Conservation (phyloP, 2,329 filamentous ascomycete species). For the Lojkania enalia region DNA sequence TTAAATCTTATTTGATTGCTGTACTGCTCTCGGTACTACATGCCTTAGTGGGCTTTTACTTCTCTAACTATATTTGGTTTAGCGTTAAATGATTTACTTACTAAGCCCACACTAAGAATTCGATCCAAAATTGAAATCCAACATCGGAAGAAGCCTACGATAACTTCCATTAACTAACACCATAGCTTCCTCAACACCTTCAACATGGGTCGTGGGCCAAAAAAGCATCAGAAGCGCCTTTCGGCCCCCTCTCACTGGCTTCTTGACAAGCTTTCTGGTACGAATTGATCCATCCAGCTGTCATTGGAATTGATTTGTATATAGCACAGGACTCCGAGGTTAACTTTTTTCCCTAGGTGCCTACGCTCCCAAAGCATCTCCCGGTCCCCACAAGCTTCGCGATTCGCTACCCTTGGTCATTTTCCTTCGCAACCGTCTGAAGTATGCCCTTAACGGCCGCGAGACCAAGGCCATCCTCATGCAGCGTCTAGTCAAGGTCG, state of each 20-base stretch:
- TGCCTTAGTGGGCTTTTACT: too few species aligned
- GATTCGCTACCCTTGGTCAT: constrained; percentile 99
- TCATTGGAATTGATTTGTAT: constrained; percentile 9
- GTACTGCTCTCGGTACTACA: too few species aligned
- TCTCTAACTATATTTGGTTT: too few species aligned
- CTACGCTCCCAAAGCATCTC: constrained; percentile 67
- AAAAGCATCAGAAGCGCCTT: constrained; percentile 99
- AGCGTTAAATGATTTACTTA: too few species aligned
- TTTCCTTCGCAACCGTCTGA: constrained; percentile 78
- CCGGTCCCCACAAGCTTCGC: constrained; percentile 98
- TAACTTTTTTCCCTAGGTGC: constrained; percentile 44
- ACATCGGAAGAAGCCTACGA: too few species aligned
- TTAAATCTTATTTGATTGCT: too few species aligned
- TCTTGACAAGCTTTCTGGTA: constrained; percentile 97
- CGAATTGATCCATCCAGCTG: constrained; percentile 7
- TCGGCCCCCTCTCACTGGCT: constrained; percentile 99
- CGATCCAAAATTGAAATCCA: too few species aligned
- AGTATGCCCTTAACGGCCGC: constrained; percentile 99
- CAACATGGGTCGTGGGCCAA: constrained; percentile 72
- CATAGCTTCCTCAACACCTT: constrained; percentile 47
- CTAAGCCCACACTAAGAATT: too few species aligned
- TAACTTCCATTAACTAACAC: too few species aligned
- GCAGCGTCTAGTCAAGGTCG: constrained; percentile 99
- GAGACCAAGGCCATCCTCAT: constrained; percentile 98
- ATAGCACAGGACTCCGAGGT: too few species aligned